Base-by-base conservation (phyloP, 805 yeast genomes). In the Wickerhamomyces bovis region DNA sequence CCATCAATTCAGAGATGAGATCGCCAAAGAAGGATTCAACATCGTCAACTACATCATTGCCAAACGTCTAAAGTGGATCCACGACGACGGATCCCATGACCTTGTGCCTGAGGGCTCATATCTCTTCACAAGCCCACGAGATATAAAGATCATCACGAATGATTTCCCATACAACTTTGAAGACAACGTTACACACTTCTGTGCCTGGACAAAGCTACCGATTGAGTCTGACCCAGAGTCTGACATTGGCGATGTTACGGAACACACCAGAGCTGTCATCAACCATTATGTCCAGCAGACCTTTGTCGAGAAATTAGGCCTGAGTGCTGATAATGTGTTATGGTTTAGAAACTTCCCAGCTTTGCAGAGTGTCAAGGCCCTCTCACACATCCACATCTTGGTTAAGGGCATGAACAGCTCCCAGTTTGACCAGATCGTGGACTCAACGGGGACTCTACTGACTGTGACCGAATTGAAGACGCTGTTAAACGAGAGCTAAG, bases 271-370 rank as follows among this genome's bases (percentile, higher is more conserved):
- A 42, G 53, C 50, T 20, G 75, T 76, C 46, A 66, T 85, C 11
- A 58, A 67, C 3, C 61, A 64, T 43, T 80, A 83, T 4, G 75
- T 84, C 47, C 65, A 71, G n/a, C 62, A 69, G 25, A 65, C 66
- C 28, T 64, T 78, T 36, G 74, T 71, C 10, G 54, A 48, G 9
- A 19, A 70, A 15, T 56, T 63, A 8, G 56, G 68, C 23, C 66
- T 71, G 4, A 64, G 76, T 36, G 55, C 76, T 39, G 59, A 71
- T 2, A 38, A 48, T 21, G 53, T 58, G 4, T 11, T 52, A 4
- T 85, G 92, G 92, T 85, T 85, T 62, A 73, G 84, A 53, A 85
- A 85, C 59, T 84, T 85, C 78, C 75, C 82, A 8, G 70, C 75
- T 7, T 61, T 85, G 38, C 94, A 85, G 60, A 82, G 89, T 59